Evolutionary conservation across 1,284 basidiomycete genomes (phyloP).

Genomic region (Gymnopus androsaceus): DNA sequence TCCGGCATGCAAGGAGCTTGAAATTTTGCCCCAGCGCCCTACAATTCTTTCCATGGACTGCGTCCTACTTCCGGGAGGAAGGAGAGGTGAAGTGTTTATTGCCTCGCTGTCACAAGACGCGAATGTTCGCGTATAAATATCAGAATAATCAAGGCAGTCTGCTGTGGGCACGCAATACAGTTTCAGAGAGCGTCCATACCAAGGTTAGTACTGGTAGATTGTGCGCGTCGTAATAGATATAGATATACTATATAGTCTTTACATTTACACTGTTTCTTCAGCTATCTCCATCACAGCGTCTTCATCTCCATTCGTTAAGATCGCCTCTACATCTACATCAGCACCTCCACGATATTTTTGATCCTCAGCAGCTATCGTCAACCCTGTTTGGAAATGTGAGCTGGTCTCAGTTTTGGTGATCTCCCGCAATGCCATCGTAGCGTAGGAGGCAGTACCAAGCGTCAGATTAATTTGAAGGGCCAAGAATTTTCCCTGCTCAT

Average conservation of each 20-base stretch:
- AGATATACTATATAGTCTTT: background rate
- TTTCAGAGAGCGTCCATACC: too few species aligned
- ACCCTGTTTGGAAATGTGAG: slow-evolving; percentile 79
- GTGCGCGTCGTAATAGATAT: background rate
- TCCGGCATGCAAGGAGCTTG: too few species aligned
- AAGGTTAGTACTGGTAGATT: too few species aligned
- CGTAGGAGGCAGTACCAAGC: slow-evolving; percentile 87
- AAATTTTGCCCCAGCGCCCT: too few species aligned
- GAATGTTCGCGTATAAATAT: too few species aligned
- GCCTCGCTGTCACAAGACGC: too few species aligned
- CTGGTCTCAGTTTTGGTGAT: slow-evolving; percentile 92
- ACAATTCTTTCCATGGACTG: too few species aligned
- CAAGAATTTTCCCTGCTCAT: slow-evolving; percentile 76
- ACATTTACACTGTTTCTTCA: background rate
- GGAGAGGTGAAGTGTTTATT: too few species aligned
- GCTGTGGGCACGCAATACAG: too few species aligned
- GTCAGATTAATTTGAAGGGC: slow-evolving; percentile 82
- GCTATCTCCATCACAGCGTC: slow-evolving; percentile 18
- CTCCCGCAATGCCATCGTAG: slow-evolving; percentile 94
- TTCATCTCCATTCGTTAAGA: slow-evolving; percentile 24
- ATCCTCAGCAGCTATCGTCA: slow-evolving; percentile 83
- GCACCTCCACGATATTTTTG: slow-evolving; percentile 69
- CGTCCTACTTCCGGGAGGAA: too few species aligned
- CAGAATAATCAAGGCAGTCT: too few species aligned
- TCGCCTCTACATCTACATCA: slow-evolving; percentile 28